Evolutionary conservation across 352 stramenopile genomes (phyloP).

Genomic region (Lagenidium giganteum): DNA sequence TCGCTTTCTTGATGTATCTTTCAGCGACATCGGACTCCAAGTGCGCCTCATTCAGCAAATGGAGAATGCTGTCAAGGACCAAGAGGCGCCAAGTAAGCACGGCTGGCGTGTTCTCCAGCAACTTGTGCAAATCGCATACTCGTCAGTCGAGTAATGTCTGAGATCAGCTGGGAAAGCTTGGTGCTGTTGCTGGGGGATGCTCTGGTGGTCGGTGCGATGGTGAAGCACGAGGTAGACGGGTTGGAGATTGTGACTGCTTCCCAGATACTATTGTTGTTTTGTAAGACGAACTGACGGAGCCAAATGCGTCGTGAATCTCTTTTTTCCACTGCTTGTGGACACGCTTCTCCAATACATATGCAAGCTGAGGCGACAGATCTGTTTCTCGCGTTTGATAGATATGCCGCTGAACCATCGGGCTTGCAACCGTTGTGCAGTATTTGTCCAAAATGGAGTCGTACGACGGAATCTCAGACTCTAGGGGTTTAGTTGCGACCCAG

Average conservation of each 20-base stretch:
- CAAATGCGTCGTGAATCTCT: slow-evolving; percentile 27
- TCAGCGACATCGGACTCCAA: slow-evolving; percentile 38
- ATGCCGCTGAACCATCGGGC: slow-evolving; percentile 59
- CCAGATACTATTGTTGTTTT: slow-evolving; percentile 12
- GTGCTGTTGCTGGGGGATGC: background rate
- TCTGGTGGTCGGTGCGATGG: background rate
- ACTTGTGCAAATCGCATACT: slow-evolving; percentile 32
- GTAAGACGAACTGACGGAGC: slow-evolving; percentile 33
- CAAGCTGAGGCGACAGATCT: slow-evolving; percentile 66
- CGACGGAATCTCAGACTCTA: slow-evolving; percentile 42
- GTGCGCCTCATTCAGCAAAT: slow-evolving; percentile 45
- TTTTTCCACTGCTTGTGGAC: slow-evolving; percentile 50
- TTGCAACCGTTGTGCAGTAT: slow-evolving; percentile 73
- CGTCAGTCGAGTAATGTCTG: too few species aligned
- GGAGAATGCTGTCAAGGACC: slow-evolving; percentile 15
- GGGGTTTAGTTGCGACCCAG: slow-evolving; percentile 43
- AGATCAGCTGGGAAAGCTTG: background rate
- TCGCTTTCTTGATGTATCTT: slow-evolving; percentile 22
- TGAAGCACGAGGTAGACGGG: background rate
- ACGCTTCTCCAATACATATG: slow-evolving; percentile 66
- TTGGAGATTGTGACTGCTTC: slow-evolving; percentile 2
- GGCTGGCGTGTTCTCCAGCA: slow-evolving; percentile 34
- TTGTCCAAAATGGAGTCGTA: slow-evolving; percentile 83
- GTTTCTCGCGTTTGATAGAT: slow-evolving; percentile 59
- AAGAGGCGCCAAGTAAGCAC: slow-evolving; percentile 3